Evolutionary conservation across 2,329 filamentous ascomycete genomes (phyloP), one percentile per base, ranked within the genome.

Genomic region (Aspergillus sp.): DNA sequence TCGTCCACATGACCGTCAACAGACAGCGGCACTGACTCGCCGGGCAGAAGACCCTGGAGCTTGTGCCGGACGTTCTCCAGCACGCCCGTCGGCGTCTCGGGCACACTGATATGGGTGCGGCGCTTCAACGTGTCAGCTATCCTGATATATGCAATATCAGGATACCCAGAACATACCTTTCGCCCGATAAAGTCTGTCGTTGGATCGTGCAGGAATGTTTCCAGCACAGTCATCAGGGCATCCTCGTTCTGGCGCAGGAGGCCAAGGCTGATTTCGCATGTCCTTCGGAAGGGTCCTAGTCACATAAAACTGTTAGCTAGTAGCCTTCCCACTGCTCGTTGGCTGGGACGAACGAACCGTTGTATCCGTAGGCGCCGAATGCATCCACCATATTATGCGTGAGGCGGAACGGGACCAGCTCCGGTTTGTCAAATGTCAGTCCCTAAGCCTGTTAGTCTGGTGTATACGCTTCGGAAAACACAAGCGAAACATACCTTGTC

Each of bases 321-420:
- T 15, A 5, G 29, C 16, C 14, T 26, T 19, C 8, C 25, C 15
- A 22, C n/a, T n/a, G n/a, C n/a, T n/a, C n/a, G n/a, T n/a, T n/a
- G n/a, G 5, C 11, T 5, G 29, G 15, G 14, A 16, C 7, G 19
- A 34, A 41, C 44, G 17, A 41, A 64, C 66, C 84, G 58, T 96
- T 91, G 55, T 91, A 86, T 39, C 88, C 86, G 53, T 93, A 89
- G 14, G 93, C 80, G 4, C 91, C 91, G 78, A 98, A 96, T 8
- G 91, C 93, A 43, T 93, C 85, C 22, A 93, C 77, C 89, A 98
- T 96, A 62, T 98, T 98, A 69, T 95, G 89, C 3, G 91, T 98
- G 26, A 98, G 71, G 11, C 93, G 82, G 69, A 98, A 99, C 2
- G 91, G 93, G 1, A 98, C 91, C 17, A 82, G 71, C 60, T 99